Percentiles rank a stretch among this genome's conserved stretches.
Conservation (phyloP, 192 early-diverging fungal species). For the Coemansia sp. region DNA sequence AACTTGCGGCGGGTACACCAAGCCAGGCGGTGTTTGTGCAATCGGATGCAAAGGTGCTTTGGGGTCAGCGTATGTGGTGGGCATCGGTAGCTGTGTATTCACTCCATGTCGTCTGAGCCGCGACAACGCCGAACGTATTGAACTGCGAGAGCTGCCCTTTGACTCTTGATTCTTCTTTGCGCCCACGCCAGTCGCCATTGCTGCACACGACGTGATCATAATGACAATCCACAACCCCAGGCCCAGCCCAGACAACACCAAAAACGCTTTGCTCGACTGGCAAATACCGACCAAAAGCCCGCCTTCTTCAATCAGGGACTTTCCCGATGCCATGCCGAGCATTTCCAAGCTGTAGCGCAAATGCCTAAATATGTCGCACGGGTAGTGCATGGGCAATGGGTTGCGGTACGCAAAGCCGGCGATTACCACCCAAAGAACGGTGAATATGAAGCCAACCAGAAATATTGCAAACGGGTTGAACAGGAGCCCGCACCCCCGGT, state of each 20-base stretch:
- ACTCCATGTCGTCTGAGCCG: constrained; percentile 3
- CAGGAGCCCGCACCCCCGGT: constrained; percentile 15
- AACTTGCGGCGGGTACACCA: background rate
- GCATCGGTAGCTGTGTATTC: constrained; percentile 10
- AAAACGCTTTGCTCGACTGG: constrained; percentile 49
- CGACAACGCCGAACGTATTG: constrained; percentile 15
- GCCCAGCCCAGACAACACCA: constrained; percentile 34
- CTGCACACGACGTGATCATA: constrained; percentile 26
- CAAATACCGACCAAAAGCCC: constrained; percentile 45
- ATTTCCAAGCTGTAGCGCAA: constrained; percentile 30
- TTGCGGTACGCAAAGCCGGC: constrained; percentile 47
- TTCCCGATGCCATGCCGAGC: constrained; percentile 35
- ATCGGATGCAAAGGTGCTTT: background rate
- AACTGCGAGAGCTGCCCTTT: constrained; percentile 13
- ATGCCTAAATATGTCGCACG: constrained; percentile 44
- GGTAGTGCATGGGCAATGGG: constrained; percentile 45
- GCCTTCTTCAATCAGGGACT: constrained; percentile 41
- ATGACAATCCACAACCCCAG: constrained; percentile 47
- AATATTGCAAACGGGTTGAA: constrained; percentile 37
- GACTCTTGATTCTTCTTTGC: constrained; percentile 18
- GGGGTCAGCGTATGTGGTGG: constrained; percentile 7
- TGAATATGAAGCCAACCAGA: constrained; percentile 29
- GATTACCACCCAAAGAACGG: constrained; percentile 44
- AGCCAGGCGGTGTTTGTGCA: background rate
- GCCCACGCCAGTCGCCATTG: constrained; percentile 30